These are phyloP conservation scores for Lachancea nothofagi DNA, from an alignment of 805 yeast genomes.

Conservation along the genomic window DNA sequence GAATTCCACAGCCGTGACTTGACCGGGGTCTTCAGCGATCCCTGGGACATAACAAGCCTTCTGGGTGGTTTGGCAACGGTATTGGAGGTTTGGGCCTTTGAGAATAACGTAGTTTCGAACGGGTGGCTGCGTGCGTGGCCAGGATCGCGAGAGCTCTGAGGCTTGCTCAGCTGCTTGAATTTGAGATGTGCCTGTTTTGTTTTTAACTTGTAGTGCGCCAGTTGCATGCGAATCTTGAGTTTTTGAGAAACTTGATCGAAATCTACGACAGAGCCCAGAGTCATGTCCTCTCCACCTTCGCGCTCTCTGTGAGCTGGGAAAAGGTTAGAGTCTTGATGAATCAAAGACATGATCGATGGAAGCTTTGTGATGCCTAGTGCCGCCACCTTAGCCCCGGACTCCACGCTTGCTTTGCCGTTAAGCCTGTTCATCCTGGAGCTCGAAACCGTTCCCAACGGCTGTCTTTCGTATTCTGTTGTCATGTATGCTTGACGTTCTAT, in stretches of 20 bases:
- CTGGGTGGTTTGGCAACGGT: not conserved
- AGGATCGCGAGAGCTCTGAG: not conserved
- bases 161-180: slow-evolving; percentile 9
- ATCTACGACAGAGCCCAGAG: not conserved
- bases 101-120: not conserved
- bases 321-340: not conserved
- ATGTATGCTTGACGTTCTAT: slow-evolving; percentile 9
- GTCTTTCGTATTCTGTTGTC: slow-evolving; percentile 20
- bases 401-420: slow-evolving; percentile 1
- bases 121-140: not conserved
- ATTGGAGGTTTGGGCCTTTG: not conserved
- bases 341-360: slow-evolving; percentile 7
- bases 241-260: slow-evolving; percentile 20
- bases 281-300: not conserved
- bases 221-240: slow-evolving; percentile 42
- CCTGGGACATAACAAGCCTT: slow-evolving; percentile 8
- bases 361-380: slow-evolving; percentile 1
- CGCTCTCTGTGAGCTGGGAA: not conserved
- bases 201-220: slow-evolving; percentile 48
- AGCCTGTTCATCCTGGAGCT: slow-evolving; percentile 24
- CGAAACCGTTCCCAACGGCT: slow-evolving; percentile 27
- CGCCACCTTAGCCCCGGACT: not conserved
- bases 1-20: slow-evolving; percentile 1
- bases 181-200: slow-evolving; percentile 39
- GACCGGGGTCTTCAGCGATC: slow-evolving; percentile 8